A percentile compares a stretch with the other conserved stretches of the same genome.
Evolutionary conservation across 2,329 filamentous ascomycete genomes (phyloP).

Genomic region (Ophiocordyceps robertsii): DNA sequence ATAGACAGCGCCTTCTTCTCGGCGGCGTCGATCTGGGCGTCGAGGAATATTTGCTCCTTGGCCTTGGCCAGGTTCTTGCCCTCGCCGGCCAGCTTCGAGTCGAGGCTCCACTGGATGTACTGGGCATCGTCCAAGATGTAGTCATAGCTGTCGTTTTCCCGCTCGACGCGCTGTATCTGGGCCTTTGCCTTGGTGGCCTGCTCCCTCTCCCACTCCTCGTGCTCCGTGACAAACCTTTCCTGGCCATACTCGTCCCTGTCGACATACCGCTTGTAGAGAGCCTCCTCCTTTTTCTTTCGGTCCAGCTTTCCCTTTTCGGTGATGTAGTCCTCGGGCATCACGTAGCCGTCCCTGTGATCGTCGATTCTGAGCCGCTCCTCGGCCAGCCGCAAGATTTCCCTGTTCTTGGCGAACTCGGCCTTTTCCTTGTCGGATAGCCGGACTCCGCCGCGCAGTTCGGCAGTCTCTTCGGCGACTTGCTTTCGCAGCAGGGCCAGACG

Average conservation of each 20-base stretch:
- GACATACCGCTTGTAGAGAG: constrained; percentile 80
- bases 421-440: constrained; percentile 66
- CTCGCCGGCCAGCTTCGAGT: constrained; percentile 59
- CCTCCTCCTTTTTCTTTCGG: constrained; percentile 74
- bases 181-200: constrained; percentile 79
- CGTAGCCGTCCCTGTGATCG: constrained; percentile 83
- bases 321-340: constrained; percentile 88
- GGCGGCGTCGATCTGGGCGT: constrained; percentile 73
- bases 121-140: constrained; percentile 87
- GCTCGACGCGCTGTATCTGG: constrained; percentile 63
- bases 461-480: constrained; percentile 80
- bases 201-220: constrained; percentile 91
- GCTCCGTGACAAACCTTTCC: constrained; percentile 82
- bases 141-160: constrained; percentile 74
- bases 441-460: constrained; percentile 65
- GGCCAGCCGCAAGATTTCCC: constrained; percentile 66
- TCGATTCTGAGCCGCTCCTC: constrained; percentile 81
- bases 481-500: constrained; percentile 73
- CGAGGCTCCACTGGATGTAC: constrained; percentile 72
- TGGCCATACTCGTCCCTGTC: constrained; percentile 78
- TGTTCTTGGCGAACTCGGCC: constrained; percentile 78
- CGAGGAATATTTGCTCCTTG: constrained; percentile 65
- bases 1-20: constrained; percentile 82
- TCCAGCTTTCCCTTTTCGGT: constrained; percentile 88
- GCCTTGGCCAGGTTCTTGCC: constrained; percentile 46